Evolutionary conservation across 2,329 filamentous ascomycete species (phyloP).

Genomic region (Lizonia empirigonia): DNA sequence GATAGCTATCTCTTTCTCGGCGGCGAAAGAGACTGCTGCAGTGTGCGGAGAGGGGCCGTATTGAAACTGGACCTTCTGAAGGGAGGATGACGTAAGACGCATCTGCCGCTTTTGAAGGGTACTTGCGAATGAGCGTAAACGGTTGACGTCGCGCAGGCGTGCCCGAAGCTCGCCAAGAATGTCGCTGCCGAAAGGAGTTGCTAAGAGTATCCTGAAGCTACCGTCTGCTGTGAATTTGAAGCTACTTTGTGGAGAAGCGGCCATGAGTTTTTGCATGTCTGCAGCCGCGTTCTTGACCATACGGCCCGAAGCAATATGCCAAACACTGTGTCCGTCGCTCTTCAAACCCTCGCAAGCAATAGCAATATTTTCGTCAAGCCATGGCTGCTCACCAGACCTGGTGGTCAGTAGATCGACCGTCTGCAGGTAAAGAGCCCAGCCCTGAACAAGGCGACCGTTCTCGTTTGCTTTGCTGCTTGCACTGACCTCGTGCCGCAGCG

Average conservation of each 20-base stretch:
- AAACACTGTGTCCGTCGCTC: slow-evolving; percentile 37
- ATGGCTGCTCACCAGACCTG: slow-evolving; percentile 30
- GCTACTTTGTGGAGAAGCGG: slow-evolving; percentile 60
- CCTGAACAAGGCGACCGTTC: slow-evolving; percentile 19
- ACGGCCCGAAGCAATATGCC: slow-evolving; percentile 49
- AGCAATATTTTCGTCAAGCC: slow-evolving; percentile 37
- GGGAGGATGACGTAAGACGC: slow-evolving; percentile 65
- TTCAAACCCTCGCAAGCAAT: slow-evolving; percentile 43
- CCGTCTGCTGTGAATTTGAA: slow-evolving; percentile 68
- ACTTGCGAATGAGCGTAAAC: slow-evolving; percentile 71
- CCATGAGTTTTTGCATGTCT: slow-evolving; percentile 48
- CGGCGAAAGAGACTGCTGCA: slow-evolving; percentile 64
- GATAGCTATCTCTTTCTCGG: slow-evolving; percentile 58
- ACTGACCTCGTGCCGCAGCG: slow-evolving; percentile 27
- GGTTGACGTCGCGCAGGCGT: slow-evolving; percentile 69
- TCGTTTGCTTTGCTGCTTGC: slow-evolving; percentile 7
- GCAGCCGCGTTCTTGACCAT: slow-evolving; percentile 44
- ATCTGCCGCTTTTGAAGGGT: slow-evolving; percentile 64
- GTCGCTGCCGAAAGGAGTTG: slow-evolving; percentile 63
- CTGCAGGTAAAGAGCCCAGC: slow-evolving; percentile 39
- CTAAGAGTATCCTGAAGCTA: slow-evolving; percentile 66
- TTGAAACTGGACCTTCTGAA: slow-evolving; percentile 66
- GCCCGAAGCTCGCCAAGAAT: slow-evolving; percentile 64
- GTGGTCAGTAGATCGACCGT: slow-evolving; percentile 35
- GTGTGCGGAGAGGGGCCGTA: slow-evolving; percentile 62